These are phyloP conservation scores for Cystofilobasidium ferigula DNA, from an alignment of 768 basidiomycete species.

Conservation along the genomic window DNA sequence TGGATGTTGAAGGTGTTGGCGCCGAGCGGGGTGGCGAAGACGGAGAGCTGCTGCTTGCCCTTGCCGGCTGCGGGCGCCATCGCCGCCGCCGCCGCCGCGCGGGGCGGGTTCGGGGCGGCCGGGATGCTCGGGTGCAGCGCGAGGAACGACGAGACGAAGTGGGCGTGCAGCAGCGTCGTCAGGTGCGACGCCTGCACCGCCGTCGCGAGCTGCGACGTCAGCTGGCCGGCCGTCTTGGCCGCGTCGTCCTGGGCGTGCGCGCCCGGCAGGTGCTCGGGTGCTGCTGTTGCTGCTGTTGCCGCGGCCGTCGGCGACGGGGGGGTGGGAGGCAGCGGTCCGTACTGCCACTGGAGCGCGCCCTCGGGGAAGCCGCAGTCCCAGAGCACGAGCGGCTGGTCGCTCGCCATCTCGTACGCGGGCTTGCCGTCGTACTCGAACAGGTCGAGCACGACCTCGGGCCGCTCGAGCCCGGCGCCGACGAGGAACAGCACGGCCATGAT, in stretches of 20 bases:
- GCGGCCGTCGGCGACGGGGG: background rate
- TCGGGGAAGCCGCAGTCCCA: slow-evolving; percentile 75
- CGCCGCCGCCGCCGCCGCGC: background rate
- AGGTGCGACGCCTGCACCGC: slow-evolving; percentile 43
- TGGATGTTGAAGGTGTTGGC: slow-evolving; percentile 48
- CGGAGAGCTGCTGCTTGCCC: slow-evolving; percentile 26
- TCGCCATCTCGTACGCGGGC: slow-evolving; percentile 89
- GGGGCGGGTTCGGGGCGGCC: background rate
- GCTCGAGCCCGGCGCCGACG: slow-evolving; percentile 68
- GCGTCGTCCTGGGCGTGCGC: slow-evolving; percentile 24
- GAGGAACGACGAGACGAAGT: slow-evolving; percentile 19
- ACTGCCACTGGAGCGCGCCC: slow-evolving; percentile 55
- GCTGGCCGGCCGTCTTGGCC: slow-evolving; percentile 22
- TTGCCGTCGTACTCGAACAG: slow-evolving; percentile 58
- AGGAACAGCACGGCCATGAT: slow-evolving; percentile 87
- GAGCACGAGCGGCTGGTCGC: slow-evolving; percentile 76
- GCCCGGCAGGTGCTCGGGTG: background rate
- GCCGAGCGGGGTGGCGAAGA: slow-evolving; percentile 53
- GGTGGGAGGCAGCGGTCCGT: slow-evolving; percentile 25
- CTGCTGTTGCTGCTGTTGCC: background rate
- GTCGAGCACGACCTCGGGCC: slow-evolving; percentile 55
- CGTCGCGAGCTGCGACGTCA: slow-evolving; percentile 26
- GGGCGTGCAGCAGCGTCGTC: slow-evolving; percentile 36
- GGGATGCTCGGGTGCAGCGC: slow-evolving; percentile 7
- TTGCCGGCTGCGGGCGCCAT: slow-evolving; percentile 27